Conservation (phyloP, 2,329 filamentous ascomycete genomes). For the Ophioceras dolichostomum region DNA sequence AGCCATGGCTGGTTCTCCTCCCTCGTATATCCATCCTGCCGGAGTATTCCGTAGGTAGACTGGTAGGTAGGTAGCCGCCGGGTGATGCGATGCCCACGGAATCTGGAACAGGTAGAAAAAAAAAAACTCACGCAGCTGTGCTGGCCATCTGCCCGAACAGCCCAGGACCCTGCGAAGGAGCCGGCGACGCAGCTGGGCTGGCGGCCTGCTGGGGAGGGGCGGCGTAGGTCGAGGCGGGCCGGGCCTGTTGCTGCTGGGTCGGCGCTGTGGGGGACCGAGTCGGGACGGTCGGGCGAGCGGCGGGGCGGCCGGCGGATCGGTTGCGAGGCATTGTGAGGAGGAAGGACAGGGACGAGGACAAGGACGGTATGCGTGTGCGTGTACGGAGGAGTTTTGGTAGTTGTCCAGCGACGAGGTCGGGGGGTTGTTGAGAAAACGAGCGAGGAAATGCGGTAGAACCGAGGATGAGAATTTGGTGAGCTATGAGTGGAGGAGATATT, state of each 20-base stretch:
- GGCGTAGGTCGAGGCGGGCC: conserved; percentile 59
- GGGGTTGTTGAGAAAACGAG: too few relatives aligned
- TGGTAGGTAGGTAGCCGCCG: not conserved
- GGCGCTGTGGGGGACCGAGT: conserved; percentile 25
- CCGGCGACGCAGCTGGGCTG: conserved; percentile 29
- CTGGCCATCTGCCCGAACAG: conserved; percentile 95
- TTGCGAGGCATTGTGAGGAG: conserved; percentile 3
- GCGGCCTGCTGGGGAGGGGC: conserved; percentile 24
- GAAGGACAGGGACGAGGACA: not conserved
- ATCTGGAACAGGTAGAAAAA: too few relatives aligned
- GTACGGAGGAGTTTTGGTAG: too few relatives aligned
- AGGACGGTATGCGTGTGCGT: too few relatives aligned
- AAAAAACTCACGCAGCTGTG: conserved; percentile 80
- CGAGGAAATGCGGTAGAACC: too few relatives aligned
- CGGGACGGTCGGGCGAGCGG: conserved; percentile 1
- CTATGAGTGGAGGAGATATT: too few relatives aligned
- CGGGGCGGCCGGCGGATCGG: conserved; percentile 4
- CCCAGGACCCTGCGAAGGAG: conserved; percentile 58
- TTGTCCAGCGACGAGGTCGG: too few relatives aligned
- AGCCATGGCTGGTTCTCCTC: too few relatives aligned
- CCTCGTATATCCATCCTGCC: too few relatives aligned
- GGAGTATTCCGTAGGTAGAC: not conserved
- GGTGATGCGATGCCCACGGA: too few relatives aligned
- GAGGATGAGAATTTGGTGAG: too few relatives aligned
- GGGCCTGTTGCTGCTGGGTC: conserved; percentile 44